phyloP scores from a whole-genome alignment of 768 basidiomycete genomes.

The Collybia mongolica region DNA sequence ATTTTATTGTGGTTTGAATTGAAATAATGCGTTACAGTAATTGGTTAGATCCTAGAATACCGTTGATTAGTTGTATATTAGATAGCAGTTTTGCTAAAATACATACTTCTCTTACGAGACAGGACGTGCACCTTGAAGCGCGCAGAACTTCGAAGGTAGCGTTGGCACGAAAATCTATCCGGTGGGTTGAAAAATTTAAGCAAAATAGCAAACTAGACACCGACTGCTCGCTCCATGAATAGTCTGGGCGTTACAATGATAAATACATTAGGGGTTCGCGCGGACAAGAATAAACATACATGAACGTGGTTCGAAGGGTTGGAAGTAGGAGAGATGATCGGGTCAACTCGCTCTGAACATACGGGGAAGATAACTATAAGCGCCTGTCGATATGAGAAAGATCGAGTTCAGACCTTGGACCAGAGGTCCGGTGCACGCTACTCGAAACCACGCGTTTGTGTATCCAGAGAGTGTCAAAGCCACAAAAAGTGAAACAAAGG shows the following conservation, averaged over 20 bases:
- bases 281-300: conserved; percentile 20
- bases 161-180: conserved; percentile 30
- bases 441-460: conserved; percentile 38
- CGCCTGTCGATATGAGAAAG: no score
- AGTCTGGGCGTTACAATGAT: conserved; percentile 21
- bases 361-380: neutral
- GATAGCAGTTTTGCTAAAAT: neutral
- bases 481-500: conserved; percentile 1
- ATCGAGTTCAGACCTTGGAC: conserved; percentile 31
- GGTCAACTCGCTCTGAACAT: conserved; percentile 34
- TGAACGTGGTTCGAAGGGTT: conserved; percentile 39
- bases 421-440: conserved; percentile 37
- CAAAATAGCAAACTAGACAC: neutral
- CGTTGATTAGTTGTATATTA: neutral
- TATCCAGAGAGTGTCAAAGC: conserved; percentile 14
- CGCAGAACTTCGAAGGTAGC: conserved; percentile 32
- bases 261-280: neutral
- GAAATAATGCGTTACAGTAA: conserved; percentile 28
- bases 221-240: conserved; percentile 37
- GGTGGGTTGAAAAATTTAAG: neutral
- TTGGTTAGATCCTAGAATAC: conserved; percentile 33
- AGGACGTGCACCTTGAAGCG: conserved; percentile 36
- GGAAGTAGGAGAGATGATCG: conserved; percentile 31
- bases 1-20: neutral
- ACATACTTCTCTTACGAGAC: conserved; percentile 30